Evolutionary conservation across 257 asterid species (phyloP), one percentile per base, ranked within the genome.

Genomic region (Fraxinus americana): DNA sequence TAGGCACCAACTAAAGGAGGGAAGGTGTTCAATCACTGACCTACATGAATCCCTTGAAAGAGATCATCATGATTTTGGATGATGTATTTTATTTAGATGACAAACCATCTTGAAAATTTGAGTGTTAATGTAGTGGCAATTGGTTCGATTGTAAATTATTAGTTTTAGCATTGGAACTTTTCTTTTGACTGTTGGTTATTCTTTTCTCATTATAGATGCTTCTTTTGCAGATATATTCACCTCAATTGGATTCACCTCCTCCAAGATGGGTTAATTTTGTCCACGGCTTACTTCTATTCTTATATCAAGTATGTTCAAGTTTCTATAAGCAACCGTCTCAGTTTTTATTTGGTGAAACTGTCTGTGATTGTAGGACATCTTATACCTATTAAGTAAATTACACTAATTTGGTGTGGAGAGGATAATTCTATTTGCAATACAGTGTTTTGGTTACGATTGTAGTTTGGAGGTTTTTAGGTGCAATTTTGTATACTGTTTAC

Each of bases 261-360:
- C 98, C 97, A 54, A 91, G 97, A 87, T 94, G 98, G 98, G 98
- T 94, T 74, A 89, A 89, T 81, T 85, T 94, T 83, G 98, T 93
- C 3, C 98, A 94, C 77, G 98, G 98, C 78, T 74, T 94, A 69
- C 92, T 92, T 83, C 94, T 94, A 65, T 94, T 94, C 83, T 88
- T 94, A 72, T 94, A 94, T 86, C 97, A 94, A 89, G 98, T 94
- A 81, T 74, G 86, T 63, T 78, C 61, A 71, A 5, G 61, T 78
- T 86, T 75, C 65, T 38, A 45, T 66, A 32, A 27, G 25, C 52
- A 39, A 39, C 17, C 32, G 43, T 77, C 48, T 73, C 43, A 52
- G 38, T 57, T 43, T 67, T 43, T 73, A 52, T 67, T 81, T 75
- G 21, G 66, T 77, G 41, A 19, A 17, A 39, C 38, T 25, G 30